Conservation (phyloP, 2,329 filamentous ascomycete genomes). For the Cladosporium sp. region DNA sequence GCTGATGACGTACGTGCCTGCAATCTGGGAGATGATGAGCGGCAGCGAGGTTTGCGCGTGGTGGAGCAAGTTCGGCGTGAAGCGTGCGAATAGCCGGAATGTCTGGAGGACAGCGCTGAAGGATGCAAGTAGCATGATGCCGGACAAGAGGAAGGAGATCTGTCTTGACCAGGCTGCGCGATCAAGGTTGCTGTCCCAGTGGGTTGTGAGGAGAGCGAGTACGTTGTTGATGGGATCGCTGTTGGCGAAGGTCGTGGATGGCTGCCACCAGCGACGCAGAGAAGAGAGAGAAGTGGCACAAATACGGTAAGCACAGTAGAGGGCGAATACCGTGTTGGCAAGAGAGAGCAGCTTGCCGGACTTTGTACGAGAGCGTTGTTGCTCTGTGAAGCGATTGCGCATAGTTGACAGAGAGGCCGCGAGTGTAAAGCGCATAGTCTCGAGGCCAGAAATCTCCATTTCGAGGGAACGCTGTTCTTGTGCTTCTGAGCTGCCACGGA, state of each 20-base stretch:
- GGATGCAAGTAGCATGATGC: conserved; percentile 77
- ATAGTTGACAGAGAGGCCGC: conserved; percentile 66
- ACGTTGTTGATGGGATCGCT: conserved; percentile 84
- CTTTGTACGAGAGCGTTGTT: conserved; percentile 67
- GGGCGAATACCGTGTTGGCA: conserved; percentile 68
- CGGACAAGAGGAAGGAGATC: conserved; percentile 80
- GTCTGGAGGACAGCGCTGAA: conserved; percentile 85
- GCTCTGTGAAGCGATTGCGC: conserved; percentile 63
- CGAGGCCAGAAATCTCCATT: conserved; percentile 76
- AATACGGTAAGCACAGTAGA: conserved; percentile 86
- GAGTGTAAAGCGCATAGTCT: conserved; percentile 75
- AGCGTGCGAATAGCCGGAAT: conserved; percentile 76
- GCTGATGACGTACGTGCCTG: conserved; percentile 82
- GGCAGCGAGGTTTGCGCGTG: conserved; percentile 78
- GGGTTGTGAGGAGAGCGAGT: conserved; percentile 75
- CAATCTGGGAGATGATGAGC: conserved; percentile 76
- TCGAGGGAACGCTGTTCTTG: conserved; percentile 59
- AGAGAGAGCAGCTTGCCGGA: conserved; percentile 66
- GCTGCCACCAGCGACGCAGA: conserved; percentile 57
- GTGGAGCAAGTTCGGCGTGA: conserved; percentile 70
- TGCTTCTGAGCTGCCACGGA: conserved; percentile 63
- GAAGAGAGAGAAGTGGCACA: conserved; percentile 70
- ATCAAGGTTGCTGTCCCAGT: conserved; percentile 82
- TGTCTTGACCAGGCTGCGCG: conserved; percentile 81
- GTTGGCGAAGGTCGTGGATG: conserved; percentile 60